Conservation (phyloP, 2,329 filamentous ascomycete species). For the Boeremia lycopersici region DNA sequence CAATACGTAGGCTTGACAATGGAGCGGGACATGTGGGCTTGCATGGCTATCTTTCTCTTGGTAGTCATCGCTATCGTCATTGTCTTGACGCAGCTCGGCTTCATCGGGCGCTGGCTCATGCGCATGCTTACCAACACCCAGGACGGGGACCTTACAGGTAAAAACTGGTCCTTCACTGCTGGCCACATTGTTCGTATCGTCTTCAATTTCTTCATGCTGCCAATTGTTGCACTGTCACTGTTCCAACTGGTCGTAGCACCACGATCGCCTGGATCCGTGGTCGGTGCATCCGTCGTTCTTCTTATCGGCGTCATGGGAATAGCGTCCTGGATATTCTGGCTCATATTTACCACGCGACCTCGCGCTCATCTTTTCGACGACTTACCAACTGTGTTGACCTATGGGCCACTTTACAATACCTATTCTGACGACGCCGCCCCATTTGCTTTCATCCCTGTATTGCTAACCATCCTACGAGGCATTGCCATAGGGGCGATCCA, state of each 20-base stretch:
- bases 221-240: constrained; percentile 82
- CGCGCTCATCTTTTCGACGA: constrained; percentile 92
- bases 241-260: constrained; percentile 85
- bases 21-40: constrained; percentile 85
- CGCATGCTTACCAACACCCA: constrained; percentile 72
- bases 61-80: constrained; percentile 73
- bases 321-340: constrained; percentile 76
- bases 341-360: constrained; percentile 81
- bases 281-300: constrained; percentile 76
- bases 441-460: constrained; percentile 85
- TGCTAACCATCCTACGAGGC: constrained; percentile 83
- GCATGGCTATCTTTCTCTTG: constrained; percentile 89
- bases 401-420: constrained; percentile 95
- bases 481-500: constrained; percentile 93
- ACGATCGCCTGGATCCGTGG: constrained; percentile 70
- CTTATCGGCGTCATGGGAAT: constrained; percentile 75
- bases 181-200: constrained; percentile 73
- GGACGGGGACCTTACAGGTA: constrained; percentile 86
- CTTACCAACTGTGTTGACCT: constrained; percentile 83
- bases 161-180: constrained; percentile 82
- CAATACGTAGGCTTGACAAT: constrained; percentile 82
- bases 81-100: constrained; percentile 75
- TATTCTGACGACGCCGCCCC: constrained; percentile 92
- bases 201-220: constrained; percentile 91
- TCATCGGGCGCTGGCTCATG: constrained; percentile 76